Evolutionary conservation across 352 stramenopile genomes (phyloP), one percentile per base, ranked within the genome.

Genomic region (Pythium sukuiense): DNA sequence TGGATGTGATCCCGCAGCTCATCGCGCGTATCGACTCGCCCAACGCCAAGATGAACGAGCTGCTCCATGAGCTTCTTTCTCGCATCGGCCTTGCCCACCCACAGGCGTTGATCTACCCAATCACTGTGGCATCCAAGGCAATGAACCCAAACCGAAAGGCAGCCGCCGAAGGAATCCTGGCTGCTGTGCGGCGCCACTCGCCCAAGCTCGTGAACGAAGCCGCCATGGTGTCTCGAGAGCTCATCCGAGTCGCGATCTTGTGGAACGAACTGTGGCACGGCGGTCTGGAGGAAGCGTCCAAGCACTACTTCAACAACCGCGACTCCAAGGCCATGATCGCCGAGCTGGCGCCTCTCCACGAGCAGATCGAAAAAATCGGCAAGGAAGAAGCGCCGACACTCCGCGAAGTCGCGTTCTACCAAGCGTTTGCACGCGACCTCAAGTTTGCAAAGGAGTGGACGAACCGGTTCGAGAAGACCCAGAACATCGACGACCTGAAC

Each of bases 231-330:
- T 94, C 83, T 8, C 91, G 92, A 9, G 98, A 99, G 72, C 87
- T 99, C 26, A 99, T 99, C 69, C 93, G 97, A 54, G 97, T 99
- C 18, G 97, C 98, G 46, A 99, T 99, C 59, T 75, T 99, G 5
- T 99, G 98, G 98, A 93, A 99, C 66, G 98, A 99, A 74, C 83
- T 98, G 29, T 99, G 98, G 98, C 96, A 99, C 63, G 97, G 92
- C 5, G 85, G 83, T 16, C 83, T 99, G 3, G 98, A 99, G 74
- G 96, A 99, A 73, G 98, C 98, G 0, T 98, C 92, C 2, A 91
- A 98, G 41, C 84, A 99, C 50, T 97, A 99, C 75, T 99, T 99
- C 73, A 97, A 93, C 54, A 96, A 99, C 65, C 95, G 90, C 30
- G 97, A 99, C 76, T 86, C 98, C 27, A 88, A 92, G 55, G 95